phyloP scores from a whole-genome alignment of 257 asterid species.

The Plantago ovata region DNA sequence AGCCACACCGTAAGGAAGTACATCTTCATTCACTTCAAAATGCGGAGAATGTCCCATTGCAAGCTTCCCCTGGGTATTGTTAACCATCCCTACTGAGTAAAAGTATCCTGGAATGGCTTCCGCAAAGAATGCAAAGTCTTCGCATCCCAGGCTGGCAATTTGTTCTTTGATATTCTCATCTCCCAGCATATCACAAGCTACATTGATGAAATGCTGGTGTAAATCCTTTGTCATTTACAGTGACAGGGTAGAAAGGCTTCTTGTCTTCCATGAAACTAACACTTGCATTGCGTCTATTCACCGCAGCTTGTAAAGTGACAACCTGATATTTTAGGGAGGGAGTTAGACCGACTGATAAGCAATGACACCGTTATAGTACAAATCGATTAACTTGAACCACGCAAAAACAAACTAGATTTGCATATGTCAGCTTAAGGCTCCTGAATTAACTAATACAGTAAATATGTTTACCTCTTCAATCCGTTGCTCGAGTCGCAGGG shows the following conservation, averaged over 20 bases:
- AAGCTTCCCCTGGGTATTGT: conserved; percentile 38
- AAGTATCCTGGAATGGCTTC: conserved; percentile 62
- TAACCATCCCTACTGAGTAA: conserved; percentile 47
- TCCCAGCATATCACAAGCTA: conserved; percentile 45
- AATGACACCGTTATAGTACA: not conserved
- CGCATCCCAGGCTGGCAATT: conserved; percentile 47
- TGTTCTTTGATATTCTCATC: conserved; percentile 27
- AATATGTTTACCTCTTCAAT: conserved; percentile 49
- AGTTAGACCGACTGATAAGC: not conserved
- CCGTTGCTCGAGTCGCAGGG: conserved; percentile 45
- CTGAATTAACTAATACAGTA: not conserved
- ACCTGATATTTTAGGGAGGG: conserved; percentile 32
- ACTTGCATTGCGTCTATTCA: conserved; percentile 55
- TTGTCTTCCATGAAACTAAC: conserved; percentile 27
- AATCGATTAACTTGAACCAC: not conserved
- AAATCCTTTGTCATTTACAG: conserved; percentile 38
- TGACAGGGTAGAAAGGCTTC: conserved; percentile 53
- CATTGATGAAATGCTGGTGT: conserved; percentile 39
- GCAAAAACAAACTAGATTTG: not conserved
- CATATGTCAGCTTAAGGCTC: not conserved
- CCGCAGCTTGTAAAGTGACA: conserved; percentile 49
- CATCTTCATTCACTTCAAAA: conserved; percentile 52
- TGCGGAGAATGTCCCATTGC: conserved; percentile 43
- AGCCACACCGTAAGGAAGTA: conserved; percentile 64
- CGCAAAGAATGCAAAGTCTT: conserved; percentile 59